These are phyloP conservation scores for Tubosaeta brunneosetosa DNA, from an alignment of 768 basidiomycete species.

Conservation along the genomic window DNA sequence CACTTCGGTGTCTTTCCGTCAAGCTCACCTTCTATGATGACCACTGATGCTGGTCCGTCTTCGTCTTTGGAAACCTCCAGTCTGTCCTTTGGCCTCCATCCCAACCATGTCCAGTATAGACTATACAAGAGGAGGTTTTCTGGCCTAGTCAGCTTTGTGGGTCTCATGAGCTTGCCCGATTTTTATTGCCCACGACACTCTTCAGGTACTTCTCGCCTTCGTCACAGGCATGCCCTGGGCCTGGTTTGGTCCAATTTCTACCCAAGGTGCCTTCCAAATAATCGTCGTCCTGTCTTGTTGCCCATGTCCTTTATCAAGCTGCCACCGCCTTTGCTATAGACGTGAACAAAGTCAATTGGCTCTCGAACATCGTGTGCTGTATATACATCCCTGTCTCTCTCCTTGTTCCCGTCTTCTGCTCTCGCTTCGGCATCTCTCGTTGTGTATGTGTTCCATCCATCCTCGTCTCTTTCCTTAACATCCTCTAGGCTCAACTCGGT, in stretches of 20 bases:
- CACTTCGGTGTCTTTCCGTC: neutral
- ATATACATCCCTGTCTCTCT: slow-evolving; percentile 62
- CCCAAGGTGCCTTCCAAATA: slow-evolving; percentile 43
- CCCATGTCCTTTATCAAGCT: slow-evolving; percentile 34
- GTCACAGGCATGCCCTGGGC: slow-evolving; percentile 65
- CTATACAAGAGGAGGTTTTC: slow-evolving; percentile 67
- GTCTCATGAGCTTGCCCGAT: neutral
- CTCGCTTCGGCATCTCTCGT: slow-evolving; percentile 55
- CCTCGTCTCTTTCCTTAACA: neutral
- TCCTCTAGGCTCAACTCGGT: slow-evolving; percentile 58
- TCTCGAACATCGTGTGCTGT: slow-evolving; percentile 63
- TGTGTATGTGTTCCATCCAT: slow-evolving; percentile 45
- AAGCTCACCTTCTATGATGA: neutral
- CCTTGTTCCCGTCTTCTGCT: slow-evolving; percentile 52
- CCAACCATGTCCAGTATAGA: slow-evolving; percentile 37
- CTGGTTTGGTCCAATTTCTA: slow-evolving; percentile 85
- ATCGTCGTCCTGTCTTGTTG: neutral
- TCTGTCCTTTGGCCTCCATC: neutral
- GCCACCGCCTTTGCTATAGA: slow-evolving; percentile 62
- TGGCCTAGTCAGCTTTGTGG: slow-evolving; percentile 59
- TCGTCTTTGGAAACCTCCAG: neutral
- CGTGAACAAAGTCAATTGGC: slow-evolving; percentile 73
- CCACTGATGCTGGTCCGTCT: neutral
- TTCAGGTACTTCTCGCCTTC: slow-evolving; percentile 57
- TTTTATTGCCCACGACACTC: neutral